Conservation (phyloP, 169 alveolate genomes). For the Cyclospora cayetanensis region DNA sequence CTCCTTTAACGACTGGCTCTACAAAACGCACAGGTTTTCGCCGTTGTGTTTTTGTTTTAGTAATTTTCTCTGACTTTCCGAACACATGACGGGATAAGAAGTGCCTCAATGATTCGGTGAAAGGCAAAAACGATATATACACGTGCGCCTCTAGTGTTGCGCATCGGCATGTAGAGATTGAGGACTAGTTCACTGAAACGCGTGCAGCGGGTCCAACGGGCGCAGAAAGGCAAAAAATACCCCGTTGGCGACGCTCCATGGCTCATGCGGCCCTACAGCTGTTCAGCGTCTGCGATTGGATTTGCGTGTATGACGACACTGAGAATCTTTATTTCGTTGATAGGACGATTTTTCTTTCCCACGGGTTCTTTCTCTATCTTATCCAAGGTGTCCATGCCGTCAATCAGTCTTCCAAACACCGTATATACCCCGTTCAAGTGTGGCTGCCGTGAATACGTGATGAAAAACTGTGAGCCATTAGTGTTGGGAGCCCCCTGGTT, state of each 20-base stretch:
- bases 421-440: conserved; percentile 92
- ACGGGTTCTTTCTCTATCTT: conserved; percentile 89
- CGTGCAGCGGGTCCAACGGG: neutral
- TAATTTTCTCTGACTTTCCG: no score
- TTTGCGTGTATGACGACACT: conserved; percentile 89
- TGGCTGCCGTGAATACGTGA: conserved; percentile 92
- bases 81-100: no score
- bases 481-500: conserved; percentile 90
- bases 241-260: neutral
- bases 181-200: neutral
- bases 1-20: no score
- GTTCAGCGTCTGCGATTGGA: conserved; percentile 91
- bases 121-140: no score
- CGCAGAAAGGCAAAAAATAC: neutral
- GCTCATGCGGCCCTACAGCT: conserved; percentile 12
- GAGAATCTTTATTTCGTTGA: conserved; percentile 85
- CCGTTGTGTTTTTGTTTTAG: no score
- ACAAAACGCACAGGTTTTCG: no score
- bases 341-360: conserved; percentile 86
- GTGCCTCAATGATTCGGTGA: no score
- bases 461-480: conserved; percentile 94
- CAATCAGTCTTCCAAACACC: conserved; percentile 92
- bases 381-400: conserved; percentile 93
- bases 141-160: no score
- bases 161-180: neutral